These are phyloP conservation scores for Hansenula anomala DNA, from an alignment of 1,139 yeast species.

Conservation along the genomic window DNA sequence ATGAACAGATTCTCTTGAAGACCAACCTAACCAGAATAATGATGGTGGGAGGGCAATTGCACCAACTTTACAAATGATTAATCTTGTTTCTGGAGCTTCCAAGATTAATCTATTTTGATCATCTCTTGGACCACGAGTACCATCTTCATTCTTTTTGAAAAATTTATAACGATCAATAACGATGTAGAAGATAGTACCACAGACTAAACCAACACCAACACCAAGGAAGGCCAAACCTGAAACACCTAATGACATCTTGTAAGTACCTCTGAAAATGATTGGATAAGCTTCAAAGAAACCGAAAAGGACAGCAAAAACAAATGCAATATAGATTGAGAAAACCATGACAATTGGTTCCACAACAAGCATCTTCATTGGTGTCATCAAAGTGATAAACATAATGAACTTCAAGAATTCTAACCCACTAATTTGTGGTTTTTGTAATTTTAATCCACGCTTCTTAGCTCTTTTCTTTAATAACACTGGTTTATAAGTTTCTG, in stretches of 20 bases:
- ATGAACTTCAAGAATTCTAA: constrained; percentile 32
- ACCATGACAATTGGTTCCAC: constrained; percentile 68
- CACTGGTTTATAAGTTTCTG: constrained; percentile 68
- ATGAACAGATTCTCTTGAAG: constrained; percentile 56
- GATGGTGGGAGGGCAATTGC: constrained; percentile 63
- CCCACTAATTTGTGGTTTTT: constrained; percentile 25
- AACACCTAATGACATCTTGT: constrained; percentile 51
- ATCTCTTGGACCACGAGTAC: constrained; percentile 53
- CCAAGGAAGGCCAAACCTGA: constrained; percentile 68
- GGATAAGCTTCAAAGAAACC: constrained; percentile 81
- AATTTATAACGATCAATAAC: constrained; percentile 40
- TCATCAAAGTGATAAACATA: constrained; percentile 42
- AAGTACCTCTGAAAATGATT: constrained; percentile 60
- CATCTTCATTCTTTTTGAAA: constrained; percentile 59
- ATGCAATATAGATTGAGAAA: constrained; percentile 63
- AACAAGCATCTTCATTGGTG: constrained; percentile 61
- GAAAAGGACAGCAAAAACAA: constrained; percentile 68
- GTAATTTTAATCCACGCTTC: constrained; percentile 49
- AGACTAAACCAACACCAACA: constrained; percentile 58
- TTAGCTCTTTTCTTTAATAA: constrained; percentile 54
- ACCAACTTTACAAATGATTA: constrained; percentile 47
- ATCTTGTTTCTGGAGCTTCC: constrained; percentile 39
- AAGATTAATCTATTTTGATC: constrained; percentile 48
- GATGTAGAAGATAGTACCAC: constrained; percentile 50
- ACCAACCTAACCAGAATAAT: constrained; percentile 82